Conservation (phyloP, 78 protist species). For the Corallochytrium limacisporum region DNA sequence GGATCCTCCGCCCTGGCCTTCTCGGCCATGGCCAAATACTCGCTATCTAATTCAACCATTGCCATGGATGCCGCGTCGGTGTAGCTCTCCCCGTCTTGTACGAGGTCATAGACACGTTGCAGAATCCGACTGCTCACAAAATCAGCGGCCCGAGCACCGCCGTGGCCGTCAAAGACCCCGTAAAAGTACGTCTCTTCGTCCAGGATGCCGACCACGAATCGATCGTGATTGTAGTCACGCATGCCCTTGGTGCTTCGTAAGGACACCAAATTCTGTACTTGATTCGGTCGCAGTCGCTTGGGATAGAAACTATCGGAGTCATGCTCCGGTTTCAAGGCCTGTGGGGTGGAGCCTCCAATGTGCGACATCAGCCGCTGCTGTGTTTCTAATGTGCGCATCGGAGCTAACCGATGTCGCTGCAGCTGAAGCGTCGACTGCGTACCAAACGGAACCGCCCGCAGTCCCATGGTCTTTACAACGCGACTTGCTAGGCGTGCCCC, state of each 20-base stretch:
- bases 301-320: no score
- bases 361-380: no score
- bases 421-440: no score
- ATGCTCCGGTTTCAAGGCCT: no score
- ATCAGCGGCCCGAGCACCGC: background rate
- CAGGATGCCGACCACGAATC: background rate
- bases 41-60: background rate
- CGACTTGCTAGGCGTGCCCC: no score
- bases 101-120: background rate
- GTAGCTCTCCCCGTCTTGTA: background rate
- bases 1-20: no score
- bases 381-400: no score
- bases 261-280: background rate
- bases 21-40: background rate
- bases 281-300: no score
- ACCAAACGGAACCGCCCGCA: no score
- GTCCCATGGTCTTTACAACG: no score
- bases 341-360: no score
- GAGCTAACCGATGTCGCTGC: no score
- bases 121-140: background rate
- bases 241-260: background rate
- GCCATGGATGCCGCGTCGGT: background rate
- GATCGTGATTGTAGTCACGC: background rate
- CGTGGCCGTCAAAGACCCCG: conserved; percentile 17
- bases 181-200: background rate